phyloP scores from a whole-genome alignment of 345 rosid species.

The Pelargonium nanum region DNA sequence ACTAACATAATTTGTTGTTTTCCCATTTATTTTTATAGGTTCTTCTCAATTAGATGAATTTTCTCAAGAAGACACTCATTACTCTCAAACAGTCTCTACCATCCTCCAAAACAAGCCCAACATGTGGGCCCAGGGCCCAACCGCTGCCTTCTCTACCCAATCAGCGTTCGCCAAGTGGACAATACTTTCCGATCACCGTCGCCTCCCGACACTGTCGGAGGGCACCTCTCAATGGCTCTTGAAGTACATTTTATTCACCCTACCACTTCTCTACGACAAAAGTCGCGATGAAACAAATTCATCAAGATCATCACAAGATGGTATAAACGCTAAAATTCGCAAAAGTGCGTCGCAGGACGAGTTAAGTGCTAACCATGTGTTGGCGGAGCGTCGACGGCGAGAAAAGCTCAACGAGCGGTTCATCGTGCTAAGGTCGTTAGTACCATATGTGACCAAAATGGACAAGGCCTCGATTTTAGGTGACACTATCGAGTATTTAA shows the following conservation, averaged over 20 bases:
- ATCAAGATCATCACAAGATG: conserved; percentile 36
- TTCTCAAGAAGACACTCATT: conserved; percentile 57
- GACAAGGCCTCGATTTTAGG: conserved; percentile 95
- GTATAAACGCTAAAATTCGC: conserved; percentile 20
- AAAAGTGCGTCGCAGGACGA: conserved; percentile 46
- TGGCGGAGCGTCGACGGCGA: conserved; percentile 88
- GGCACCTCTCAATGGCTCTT: conserved; percentile 65
- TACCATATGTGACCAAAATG: conserved; percentile 94
- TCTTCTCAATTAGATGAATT: conserved; percentile 33
- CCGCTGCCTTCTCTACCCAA: conserved; percentile 29
- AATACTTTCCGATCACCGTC: conserved; percentile 21
- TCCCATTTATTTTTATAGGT: conserved; percentile 18
- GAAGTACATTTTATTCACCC: conserved; percentile 62
- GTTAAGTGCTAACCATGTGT: conserved; percentile 75
- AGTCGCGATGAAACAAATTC: too few species aligned
- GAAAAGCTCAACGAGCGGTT: conserved; percentile 93
- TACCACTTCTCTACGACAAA: conserved; percentile 61
- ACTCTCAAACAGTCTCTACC: conserved; percentile 77
- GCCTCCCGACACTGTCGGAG: conserved; percentile 23
- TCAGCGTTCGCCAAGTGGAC: conserved; percentile 76
- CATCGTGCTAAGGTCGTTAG: conserved; percentile 65
- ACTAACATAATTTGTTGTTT: too few species aligned
- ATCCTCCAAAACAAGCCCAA: conserved; percentile 52
- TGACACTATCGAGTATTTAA: conserved; percentile 88
- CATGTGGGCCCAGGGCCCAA: conserved; percentile 39